Evolutionary conservation across 345 rosid species (phyloP).

Genomic region (Lumnitzera littorea): DNA sequence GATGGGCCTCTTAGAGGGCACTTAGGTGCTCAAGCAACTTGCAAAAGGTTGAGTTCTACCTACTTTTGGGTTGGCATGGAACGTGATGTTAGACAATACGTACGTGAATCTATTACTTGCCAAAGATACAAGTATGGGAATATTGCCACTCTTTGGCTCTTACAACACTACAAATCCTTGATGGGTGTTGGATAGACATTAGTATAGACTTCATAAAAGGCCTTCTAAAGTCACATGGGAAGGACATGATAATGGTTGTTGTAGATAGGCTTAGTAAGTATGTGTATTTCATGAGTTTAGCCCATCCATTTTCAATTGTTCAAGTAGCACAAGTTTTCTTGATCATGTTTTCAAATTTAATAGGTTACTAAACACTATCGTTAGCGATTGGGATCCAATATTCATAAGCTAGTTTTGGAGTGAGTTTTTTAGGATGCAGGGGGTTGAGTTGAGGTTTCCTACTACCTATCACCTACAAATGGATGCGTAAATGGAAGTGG

Average conservation of each 20-base stretch:
- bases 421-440: neutral
- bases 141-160: neutral
- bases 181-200: neutral
- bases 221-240: neutral
- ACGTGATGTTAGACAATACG: neutral
- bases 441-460: neutral
- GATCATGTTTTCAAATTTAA: slow-evolving; percentile 5
- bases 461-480: neutral
- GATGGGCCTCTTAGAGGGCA: neutral
- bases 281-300: neutral
- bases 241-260: neutral
- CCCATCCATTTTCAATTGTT: neutral
- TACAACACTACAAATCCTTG: neutral
- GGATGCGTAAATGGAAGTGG: slow-evolving; percentile 1
- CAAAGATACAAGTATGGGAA: neutral
- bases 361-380: neutral
- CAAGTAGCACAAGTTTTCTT: neutral
- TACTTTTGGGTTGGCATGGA: no score
- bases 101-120: neutral
- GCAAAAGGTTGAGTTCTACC: no score
- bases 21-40: neutral
- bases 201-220: slow-evolving; percentile 2
- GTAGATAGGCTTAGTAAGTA: neutral
- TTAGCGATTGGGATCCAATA: neutral
- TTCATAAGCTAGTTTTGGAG: neutral